Base-by-base conservation (phyloP, 768 basidiomycete genomes). In the Lyophyllum shimeji region DNA sequence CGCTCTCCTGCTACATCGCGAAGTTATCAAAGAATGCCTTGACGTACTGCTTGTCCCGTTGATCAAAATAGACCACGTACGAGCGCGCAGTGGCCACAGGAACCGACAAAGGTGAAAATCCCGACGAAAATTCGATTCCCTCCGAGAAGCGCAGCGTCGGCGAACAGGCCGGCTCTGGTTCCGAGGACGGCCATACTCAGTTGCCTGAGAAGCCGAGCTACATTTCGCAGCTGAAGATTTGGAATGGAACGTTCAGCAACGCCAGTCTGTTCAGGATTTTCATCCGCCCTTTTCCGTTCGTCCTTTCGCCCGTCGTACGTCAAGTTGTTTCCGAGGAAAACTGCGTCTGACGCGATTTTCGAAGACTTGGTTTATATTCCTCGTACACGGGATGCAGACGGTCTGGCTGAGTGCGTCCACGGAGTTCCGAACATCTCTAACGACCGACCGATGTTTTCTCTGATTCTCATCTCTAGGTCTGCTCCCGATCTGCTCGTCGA, bases 401-500 rank as follows among this genome's bases (percentile, higher is more conserved):
- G 76, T 74, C 2, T 77, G 76, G 76, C 64, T 76, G 33, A 77
- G 76, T 77, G 52, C 17, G 68, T 57, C 39, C 24, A 29, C 34
- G 15, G 7, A 6, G 15, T 37, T 6, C 15, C 34, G 15, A 21
- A 20, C 40, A n/a, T n/a, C 40, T 18, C 13, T 21, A 17, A 39
- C 15, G 44, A 12, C 50, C 27, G 7, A 24, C 48, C 15, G 12
- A 46, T 20, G 12, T 45, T 34, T 12, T 53, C 23, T 40, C 45
- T 24, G 3, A 18, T 44, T 20, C 12, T 24, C 44, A 15, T 24
- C 15, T 8, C 25, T 52, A 77, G 76, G 76, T 57, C 68, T 77
- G 20, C 67, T 77, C 40, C 74, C 74, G 0, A 70, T 77, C 9
- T 77, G 75, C 47, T 77, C 76, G 6, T 75, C 76, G 1, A 77